Conservation (phyloP, 169 alveolate species). For the Pseudocohnilembus persalinus region DNA sequence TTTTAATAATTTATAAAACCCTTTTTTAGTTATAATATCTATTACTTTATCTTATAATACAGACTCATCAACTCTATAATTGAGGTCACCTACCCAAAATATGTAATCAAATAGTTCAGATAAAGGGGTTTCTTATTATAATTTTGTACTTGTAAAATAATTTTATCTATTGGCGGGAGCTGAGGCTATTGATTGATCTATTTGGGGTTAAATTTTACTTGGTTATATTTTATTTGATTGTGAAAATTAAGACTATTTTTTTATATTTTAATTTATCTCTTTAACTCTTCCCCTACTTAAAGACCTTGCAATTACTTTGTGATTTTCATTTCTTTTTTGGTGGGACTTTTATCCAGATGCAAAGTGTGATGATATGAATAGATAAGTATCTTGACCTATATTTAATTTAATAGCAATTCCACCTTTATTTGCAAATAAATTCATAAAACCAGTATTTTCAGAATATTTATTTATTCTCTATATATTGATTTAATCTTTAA, state of each 20-base stretch:
- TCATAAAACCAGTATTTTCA: conserved; percentile 65
- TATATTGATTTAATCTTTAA: conserved; percentile 41
- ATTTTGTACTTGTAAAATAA: conserved; percentile 8
- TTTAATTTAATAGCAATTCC: conserved; percentile 64
- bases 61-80: conserved; percentile 43
- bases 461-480: conserved; percentile 47
- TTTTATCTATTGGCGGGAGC: neutral
- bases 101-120: conserved; percentile 31
- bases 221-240: neutral
- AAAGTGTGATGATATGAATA: conserved; percentile 48
- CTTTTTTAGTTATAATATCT: conserved; percentile 22
- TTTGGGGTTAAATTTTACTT: no score
- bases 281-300: neutral
- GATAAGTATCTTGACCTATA: conserved; percentile 47
- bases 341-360: conserved; percentile 44
- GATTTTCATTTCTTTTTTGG: conserved; percentile 32
- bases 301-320: neutral
- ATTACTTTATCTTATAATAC: conserved; percentile 38
- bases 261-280: neutral
- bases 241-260: neutral
- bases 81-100: conserved; percentile 59
- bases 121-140: neutral
- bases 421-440: conserved; percentile 74
- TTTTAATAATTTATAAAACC: conserved; percentile 20
- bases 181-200: no score